Percentiles rank a stretch among this genome's conserved stretches.
Conservation (phyloP, 768 basidiomycete genomes). For the Naganishia kalamii region DNA sequence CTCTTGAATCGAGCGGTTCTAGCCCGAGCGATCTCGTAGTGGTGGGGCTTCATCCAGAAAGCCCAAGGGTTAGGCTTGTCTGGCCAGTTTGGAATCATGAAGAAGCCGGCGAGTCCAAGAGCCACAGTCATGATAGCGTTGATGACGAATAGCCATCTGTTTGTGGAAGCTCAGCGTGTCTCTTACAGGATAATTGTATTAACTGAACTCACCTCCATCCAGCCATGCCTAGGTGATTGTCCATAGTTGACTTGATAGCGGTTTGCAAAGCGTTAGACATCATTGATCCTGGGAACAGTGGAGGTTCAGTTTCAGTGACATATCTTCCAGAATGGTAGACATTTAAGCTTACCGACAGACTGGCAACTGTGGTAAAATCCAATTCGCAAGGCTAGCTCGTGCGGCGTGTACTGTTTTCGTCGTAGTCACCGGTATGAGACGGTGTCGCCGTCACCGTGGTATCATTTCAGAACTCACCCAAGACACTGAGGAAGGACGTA, state of each 20-base stretch:
- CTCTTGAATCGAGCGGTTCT: slow-evolving; percentile 32
- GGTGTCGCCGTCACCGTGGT: not conserved
- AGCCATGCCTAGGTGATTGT: slow-evolving; percentile 13
- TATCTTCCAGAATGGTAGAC: not conserved
- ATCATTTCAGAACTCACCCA: slow-evolving; percentile 1
- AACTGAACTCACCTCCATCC: slow-evolving; percentile 13
- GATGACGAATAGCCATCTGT: slow-evolving; percentile 24
- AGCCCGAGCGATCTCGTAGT: slow-evolving; percentile 29
- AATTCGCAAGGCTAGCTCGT: slow-evolving; percentile 36
- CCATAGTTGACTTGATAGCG: slow-evolving; percentile 11
- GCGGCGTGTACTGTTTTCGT: slow-evolving; percentile 33
- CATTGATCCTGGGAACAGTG: slow-evolving; percentile 10
- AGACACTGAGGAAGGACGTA: not conserved
- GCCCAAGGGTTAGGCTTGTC: slow-evolving; percentile 34
- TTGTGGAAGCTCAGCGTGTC: not conserved
- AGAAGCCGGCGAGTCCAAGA: slow-evolving; percentile 15
- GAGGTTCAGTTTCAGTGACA: too few relatives aligned
- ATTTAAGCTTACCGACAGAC: not conserved
- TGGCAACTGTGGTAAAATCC: slow-evolving; percentile 40
- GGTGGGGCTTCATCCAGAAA: slow-evolving; percentile 32
- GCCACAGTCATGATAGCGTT: slow-evolving; percentile 24
- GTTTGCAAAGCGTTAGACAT: slow-evolving; percentile 13
- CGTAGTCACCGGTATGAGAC: not conserved
- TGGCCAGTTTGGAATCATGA: slow-evolving; percentile 22
- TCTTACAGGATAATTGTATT: too few relatives aligned